Percentiles rank a stretch among this genome's conserved stretches.
Conservation (phyloP, 202 grass and related monocot species). For the Zizania palustris region DNA sequence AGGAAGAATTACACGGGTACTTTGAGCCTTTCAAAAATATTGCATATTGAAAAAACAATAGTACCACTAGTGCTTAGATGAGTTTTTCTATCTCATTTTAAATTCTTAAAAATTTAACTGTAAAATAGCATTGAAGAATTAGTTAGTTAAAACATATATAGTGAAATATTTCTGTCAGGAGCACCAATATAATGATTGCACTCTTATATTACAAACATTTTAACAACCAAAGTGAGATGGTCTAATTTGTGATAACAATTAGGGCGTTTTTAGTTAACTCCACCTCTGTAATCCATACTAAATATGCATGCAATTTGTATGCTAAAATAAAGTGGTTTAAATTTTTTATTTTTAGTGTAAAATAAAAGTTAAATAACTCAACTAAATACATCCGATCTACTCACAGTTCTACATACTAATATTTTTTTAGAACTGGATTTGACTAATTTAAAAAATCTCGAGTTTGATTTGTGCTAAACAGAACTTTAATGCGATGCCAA, state of each 20-base stretch:
- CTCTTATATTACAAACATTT: background rate
- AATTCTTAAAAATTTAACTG: background rate
- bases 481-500: no score
- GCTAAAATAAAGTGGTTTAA: no score
- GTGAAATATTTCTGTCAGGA: background rate
- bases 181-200: background rate
- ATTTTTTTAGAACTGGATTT: no score
- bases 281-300: no score
- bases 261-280: background rate
- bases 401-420: no score
- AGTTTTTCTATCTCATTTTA: background rate
- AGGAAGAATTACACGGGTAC: background rate
- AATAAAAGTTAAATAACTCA: no score
- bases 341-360: no score
- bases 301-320: no score
- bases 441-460: no score
- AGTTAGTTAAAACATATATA: no score
- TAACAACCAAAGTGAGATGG: background rate
- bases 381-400: no score
- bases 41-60: background rate
- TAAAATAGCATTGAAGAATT: background rate
- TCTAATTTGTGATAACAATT: conserved; percentile 8
- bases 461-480: no score
- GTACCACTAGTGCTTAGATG: background rate
- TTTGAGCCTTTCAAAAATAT: background rate